These are phyloP conservation scores for Teunomyces funiuensis DNA, from an alignment of 805 yeast genomes.

Conservation along the genomic window DNA sequence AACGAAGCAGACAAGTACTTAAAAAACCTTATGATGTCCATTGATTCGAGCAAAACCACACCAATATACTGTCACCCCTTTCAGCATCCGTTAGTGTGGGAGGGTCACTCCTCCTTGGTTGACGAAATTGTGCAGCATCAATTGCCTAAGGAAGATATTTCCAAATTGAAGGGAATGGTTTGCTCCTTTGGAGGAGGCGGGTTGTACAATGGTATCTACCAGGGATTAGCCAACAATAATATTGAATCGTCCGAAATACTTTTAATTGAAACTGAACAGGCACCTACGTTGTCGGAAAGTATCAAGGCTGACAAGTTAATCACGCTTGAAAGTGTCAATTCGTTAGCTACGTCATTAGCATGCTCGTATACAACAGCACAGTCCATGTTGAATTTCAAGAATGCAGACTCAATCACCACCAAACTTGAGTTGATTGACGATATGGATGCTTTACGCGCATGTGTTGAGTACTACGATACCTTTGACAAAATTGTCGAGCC, in stretches of 20 bases:
- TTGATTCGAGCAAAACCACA: constrained; percentile 17
- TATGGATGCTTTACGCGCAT: constrained; percentile 53
- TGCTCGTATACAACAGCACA: constrained; percentile 54
- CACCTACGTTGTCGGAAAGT: constrained; percentile 57
- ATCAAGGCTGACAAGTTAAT: constrained; percentile 47
- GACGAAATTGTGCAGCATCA: constrained; percentile 42
- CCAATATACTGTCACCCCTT: constrained; percentile 58
- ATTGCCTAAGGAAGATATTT: constrained; percentile 16
- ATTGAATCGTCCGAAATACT: constrained; percentile 28
- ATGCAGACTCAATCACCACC: constrained; percentile 15
- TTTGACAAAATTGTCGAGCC: constrained; percentile 61
- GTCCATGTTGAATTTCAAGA: constrained; percentile 42
- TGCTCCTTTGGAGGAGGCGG: constrained; percentile 64
- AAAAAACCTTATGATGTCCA: constrained; percentile 21
- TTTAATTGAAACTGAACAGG: constrained; percentile 61
- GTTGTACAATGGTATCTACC: constrained; percentile 50
- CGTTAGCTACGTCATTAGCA: constrained; percentile 66
- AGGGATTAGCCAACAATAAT: constrained; percentile 40
- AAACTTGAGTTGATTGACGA: constrained; percentile 42
- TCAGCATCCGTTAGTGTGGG: constrained; percentile 52
- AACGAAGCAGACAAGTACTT: constrained; percentile 52
- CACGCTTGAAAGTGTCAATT: constrained; percentile 43
- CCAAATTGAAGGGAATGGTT: constrained; percentile 43
- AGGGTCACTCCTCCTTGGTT: constrained; percentile 50
- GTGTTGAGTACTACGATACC: constrained; percentile 50